Percentiles rank a stretch among this genome's conserved stretches.
phyloP scores from a whole-genome alignment of 495 filamentous ascomycete genomes.

The Articulospora tetracladia region DNA sequence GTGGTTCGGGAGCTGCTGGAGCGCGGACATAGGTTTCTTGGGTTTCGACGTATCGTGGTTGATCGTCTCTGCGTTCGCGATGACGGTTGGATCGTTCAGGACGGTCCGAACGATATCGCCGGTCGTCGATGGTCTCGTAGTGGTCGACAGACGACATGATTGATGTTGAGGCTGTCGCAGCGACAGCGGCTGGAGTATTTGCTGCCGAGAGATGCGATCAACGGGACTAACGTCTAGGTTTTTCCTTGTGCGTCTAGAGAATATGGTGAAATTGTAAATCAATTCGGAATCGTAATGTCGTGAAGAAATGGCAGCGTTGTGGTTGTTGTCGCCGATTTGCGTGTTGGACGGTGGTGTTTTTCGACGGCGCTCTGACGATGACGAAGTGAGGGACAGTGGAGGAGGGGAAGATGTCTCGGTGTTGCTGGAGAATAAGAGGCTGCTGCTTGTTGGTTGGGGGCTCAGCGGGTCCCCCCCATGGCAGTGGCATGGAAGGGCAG shows the following conservation, averaged over 20 bases:
- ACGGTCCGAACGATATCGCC: conserved; percentile 6
- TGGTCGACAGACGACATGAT: conserved; percentile 15
- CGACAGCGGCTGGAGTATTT: neutral
- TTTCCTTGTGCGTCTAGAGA: neutral
- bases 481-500: neutral
- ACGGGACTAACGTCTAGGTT: neutral
- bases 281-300: neutral
- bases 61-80: conserved; percentile 35
- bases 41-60: conserved; percentile 39
- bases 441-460: too few relatives aligned
- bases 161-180: neutral
- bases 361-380: neutral
- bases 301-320: neutral
- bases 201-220: neutral
- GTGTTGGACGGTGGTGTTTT: neutral
- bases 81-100: conserved; percentile 22
- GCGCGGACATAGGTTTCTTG: conserved; percentile 41
- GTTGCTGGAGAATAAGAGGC: neutral
- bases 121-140: conserved; percentile 25
- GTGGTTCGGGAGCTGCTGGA: conserved; percentile 15
- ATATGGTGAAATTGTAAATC: neutral
- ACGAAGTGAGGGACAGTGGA: conserved; percentile 1
- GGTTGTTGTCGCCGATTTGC: neutral
- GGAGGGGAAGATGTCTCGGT: conserved; percentile 1
- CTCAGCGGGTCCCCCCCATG: too few relatives aligned